phyloP scores from a whole-genome alignment of 148 eudicot genomes.

The Arctostaphylos glauca region DNA sequence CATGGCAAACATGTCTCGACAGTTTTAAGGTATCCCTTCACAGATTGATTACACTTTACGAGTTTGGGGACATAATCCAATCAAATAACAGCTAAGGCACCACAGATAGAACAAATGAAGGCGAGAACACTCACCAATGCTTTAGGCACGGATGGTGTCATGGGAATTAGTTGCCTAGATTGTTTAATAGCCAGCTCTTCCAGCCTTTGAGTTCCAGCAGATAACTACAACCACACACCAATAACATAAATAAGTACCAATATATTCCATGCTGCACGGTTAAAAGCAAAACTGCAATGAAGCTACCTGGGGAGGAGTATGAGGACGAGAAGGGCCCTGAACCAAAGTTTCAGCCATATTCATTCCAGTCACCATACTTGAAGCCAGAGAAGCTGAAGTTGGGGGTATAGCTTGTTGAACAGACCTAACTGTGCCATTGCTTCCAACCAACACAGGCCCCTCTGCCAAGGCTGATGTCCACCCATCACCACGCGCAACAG shows the following conservation, averaged over 20 bases:
- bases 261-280: not conserved
- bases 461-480: slow-evolving; percentile 62
- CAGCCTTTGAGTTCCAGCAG: slow-evolving; percentile 45
- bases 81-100: not conserved
- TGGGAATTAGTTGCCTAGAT: slow-evolving; percentile 49
- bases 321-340: slow-evolving; percentile 42
- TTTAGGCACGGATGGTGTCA: slow-evolving; percentile 51
- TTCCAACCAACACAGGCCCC: slow-evolving; percentile 35
- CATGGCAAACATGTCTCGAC: too few relatives aligned
- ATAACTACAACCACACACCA: slow-evolving; percentile 22
- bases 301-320: slow-evolving; percentile 39
- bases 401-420: slow-evolving; percentile 22
- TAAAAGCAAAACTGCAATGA: not conserved
- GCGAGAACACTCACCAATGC: slow-evolving; percentile 33
- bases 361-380: slow-evolving; percentile 27
- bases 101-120: not conserved
- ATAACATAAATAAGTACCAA: not conserved
- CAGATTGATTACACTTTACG: too few relatives aligned
- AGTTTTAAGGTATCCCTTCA: too few relatives aligned
- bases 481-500: slow-evolving; percentile 28
- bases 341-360: slow-evolving; percentile 58
- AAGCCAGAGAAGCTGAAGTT: slow-evolving; percentile 20
- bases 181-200: slow-evolving; percentile 56
- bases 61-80: too few relatives aligned
- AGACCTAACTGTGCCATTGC: slow-evolving; percentile 22